These are phyloP conservation scores for Forsythia viridissima DNA, from an alignment of 257 asterid species.

Conservation along the genomic window DNA sequence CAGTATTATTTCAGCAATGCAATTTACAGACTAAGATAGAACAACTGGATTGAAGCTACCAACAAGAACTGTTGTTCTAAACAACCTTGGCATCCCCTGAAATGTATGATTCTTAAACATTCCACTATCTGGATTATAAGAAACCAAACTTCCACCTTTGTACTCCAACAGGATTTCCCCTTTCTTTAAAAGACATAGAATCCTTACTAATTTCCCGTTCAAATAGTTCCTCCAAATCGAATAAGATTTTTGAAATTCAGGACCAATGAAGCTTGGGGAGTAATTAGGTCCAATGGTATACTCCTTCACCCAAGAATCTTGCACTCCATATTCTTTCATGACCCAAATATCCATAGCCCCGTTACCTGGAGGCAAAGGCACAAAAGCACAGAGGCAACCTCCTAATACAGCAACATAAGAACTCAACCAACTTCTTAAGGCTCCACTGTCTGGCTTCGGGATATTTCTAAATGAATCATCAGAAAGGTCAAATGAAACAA, in stretches of 20 bases:
- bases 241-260: background rate
- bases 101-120: background rate
- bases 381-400: background rate
- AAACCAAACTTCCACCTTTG: background rate
- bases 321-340: constrained; percentile 31
- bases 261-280: background rate
- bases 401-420: background rate
- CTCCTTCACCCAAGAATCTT: constrained; percentile 38
- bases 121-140: background rate
- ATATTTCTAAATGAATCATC: no score
- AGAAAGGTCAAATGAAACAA: background rate
- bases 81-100: constrained; percentile 7
- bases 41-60: background rate
- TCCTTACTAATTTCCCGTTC: background rate
- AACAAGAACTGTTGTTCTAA: background rate
- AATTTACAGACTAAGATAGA: background rate
- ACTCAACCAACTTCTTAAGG: background rate
- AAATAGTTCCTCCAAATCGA: background rate
- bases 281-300: constrained; percentile 18
- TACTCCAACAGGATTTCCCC: background rate
- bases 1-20: no score
- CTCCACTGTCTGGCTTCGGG: background rate
- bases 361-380: background rate
- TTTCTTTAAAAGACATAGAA: background rate
- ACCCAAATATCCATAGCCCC: constrained; percentile 27